Evolutionary conservation across 805 yeast species (phyloP), one percentile per base, ranked within the genome.

Genomic region (Cyberlindnera mrakii): DNA sequence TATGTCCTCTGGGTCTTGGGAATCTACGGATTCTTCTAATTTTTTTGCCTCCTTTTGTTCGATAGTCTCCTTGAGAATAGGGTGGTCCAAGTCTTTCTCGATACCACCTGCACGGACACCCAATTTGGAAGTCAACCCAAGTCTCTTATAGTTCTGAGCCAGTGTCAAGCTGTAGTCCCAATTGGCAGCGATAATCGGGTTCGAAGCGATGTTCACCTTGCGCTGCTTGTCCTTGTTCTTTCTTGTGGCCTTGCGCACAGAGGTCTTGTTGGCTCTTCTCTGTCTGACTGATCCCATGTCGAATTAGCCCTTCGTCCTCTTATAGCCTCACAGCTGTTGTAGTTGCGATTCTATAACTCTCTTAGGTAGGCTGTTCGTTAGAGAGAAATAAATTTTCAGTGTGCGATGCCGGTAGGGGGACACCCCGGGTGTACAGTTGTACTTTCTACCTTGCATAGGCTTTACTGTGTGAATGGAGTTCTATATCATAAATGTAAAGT

Each of bases 111-210:
- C 79, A 1, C 78, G 70, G 15, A 64, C 67, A 20, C 84, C 83
- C 31, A 90, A 63, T 52, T 79, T 78, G 10, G 85, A 72, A 31
- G 78, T 70, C 41, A 93, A 69, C 3, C 99, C 99, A 25, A 93
- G 66, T 49, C 71, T 78, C 54, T 82, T 81, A 66, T 93, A 91
- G 63, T 93, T 93, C 60, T 93, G 98, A 41, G 79, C 73, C 47
- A 90, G 67, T 0, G 98, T 90, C 44, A 82, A 70, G 11, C 76
- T 74, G 46, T 80, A 75, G 64, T 93, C 96, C 99, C 99, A 93
- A 62, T 89, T 76, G 30, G 79, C 85, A 5, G 88, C 95, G 49
- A 93, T 85, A 49, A 93, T 77, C 2, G 95, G 85, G 58, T 88
- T 87, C 0, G 85, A 72, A 38, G 72, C 72, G 29, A 85, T 77